A percentile compares a stretch with the other conserved stretches of the same genome.
phyloP scores from a whole-genome alignment of 352 stramenopile species.

The Globisporangium acanthophoron region DNA sequence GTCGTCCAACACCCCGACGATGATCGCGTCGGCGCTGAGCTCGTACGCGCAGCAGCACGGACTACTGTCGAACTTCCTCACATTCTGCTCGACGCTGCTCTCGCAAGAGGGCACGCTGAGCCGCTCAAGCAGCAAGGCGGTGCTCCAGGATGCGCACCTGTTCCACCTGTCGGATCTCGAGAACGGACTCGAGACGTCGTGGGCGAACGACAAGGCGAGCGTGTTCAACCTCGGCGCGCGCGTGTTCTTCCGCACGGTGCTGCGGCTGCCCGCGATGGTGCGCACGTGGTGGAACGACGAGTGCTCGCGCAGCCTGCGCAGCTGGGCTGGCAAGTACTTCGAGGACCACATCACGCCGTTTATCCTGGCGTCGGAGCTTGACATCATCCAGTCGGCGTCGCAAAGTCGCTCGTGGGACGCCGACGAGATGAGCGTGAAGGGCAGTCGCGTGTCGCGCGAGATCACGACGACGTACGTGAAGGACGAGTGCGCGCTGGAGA shows the following conservation, averaged over 20 bases:
- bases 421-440: constrained; percentile 84
- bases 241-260: constrained; percentile 79
- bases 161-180: constrained; percentile 41
- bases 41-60: constrained; percentile 53
- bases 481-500: constrained; percentile 89
- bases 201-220: constrained; percentile 30
- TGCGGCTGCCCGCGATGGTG: constrained; percentile 82
- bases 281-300: constrained; percentile 90
- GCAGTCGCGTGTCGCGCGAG: constrained; percentile 81
- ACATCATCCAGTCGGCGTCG: constrained; percentile 63
- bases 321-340: constrained; percentile 87
- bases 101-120: constrained; percentile 42
- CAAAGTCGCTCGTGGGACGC: constrained; percentile 55
- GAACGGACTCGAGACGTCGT: constrained; percentile 13
- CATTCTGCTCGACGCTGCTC: constrained; percentile 52
- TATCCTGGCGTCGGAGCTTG: constrained; percentile 68
- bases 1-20: constrained; percentile 16
- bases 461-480: constrained; percentile 92
- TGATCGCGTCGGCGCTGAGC: constrained; percentile 70
- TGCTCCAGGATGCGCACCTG: constrained; percentile 44
- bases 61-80: constrained; percentile 62
- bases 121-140: constrained; percentile 13
- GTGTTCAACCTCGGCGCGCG: constrained; percentile 50
- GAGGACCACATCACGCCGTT: constrained; percentile 83
- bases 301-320: constrained; percentile 70